These are phyloP conservation scores for Tephrocybe sp. DNA, from an alignment of 768 basidiomycete species.

Conservation along the genomic window DNA sequence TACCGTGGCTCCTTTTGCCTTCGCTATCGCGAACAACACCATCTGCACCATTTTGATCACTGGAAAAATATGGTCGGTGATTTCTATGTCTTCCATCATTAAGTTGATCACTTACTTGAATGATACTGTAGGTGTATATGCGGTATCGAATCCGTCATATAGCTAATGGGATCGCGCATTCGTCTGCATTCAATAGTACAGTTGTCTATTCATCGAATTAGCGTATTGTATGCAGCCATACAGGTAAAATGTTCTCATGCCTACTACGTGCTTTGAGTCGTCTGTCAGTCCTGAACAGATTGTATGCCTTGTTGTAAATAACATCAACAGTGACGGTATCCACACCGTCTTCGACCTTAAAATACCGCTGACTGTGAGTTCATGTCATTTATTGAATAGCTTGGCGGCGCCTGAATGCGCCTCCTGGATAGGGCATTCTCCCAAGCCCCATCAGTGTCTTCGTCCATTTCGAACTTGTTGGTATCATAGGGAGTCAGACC, in stretches of 20 bases:
- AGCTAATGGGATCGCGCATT: not conserved
- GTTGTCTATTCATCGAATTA: constrained; percentile 14
- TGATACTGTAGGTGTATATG: too few species aligned
- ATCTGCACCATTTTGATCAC: constrained; percentile 16
- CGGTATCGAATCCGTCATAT: constrained; percentile 1
- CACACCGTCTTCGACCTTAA: constrained; percentile 13
- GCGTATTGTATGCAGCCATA: constrained; percentile 6
- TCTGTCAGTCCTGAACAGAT: not conserved
- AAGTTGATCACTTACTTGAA: too few species aligned
- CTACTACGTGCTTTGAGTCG: not conserved
- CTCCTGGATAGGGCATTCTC: constrained; percentile 12
- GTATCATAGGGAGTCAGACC: not conserved
- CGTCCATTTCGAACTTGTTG: constrained; percentile 15
- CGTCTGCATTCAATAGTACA: constrained; percentile 3
- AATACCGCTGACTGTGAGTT: constrained; percentile 14
- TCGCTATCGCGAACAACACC: constrained; percentile 13
- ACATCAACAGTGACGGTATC: constrained; percentile 9
- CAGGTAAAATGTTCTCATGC: not conserved
- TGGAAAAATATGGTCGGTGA: constrained; percentile 14
- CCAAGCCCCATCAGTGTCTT: constrained; percentile 17
- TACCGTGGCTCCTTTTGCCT: constrained; percentile 5
- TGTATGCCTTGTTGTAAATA: constrained; percentile 11
- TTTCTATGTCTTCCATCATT: not conserved
- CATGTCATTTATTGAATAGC: too few species aligned
- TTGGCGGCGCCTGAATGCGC: not conserved